A percentile compares a stretch with the other conserved stretches of the same genome.
Evolutionary conservation across 495 filamentous ascomycete species (phyloP).

Genomic region (Clohesyomyces aquaticus): DNA sequence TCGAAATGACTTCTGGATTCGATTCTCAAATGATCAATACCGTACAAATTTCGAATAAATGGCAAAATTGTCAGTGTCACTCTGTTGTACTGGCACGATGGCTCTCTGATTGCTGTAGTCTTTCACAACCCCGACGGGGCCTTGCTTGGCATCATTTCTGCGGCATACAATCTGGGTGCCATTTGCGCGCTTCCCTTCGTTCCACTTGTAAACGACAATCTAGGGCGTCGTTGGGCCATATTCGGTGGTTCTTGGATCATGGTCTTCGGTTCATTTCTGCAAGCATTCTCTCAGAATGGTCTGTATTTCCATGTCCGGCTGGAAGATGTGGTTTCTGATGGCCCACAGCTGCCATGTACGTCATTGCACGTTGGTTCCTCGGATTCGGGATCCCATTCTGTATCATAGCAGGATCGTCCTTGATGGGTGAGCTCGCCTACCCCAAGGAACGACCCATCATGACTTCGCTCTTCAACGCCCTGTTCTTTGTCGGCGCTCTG

Average conservation of each 20-base stretch:
- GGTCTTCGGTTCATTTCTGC: constrained; percentile 61
- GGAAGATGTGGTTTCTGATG: constrained; percentile 13
- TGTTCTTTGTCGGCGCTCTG: constrained; percentile 66
- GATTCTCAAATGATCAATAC: constrained; percentile 74
- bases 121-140: constrained; percentile 50
- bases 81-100: not conserved
- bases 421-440: constrained; percentile 68
- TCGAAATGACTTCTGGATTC: constrained; percentile 74
- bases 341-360: constrained; percentile 60
- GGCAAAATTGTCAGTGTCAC: constrained; percentile 59
- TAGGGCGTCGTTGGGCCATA: constrained; percentile 62
- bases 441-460: constrained; percentile 68
- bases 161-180: constrained; percentile 56
- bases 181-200: constrained; percentile 65
- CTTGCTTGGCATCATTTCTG: constrained; percentile 39
- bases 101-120: constrained; percentile 37
- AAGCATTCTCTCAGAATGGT: constrained; percentile 57
- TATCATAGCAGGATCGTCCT: constrained; percentile 64
- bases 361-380: constrained; percentile 66
- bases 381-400: constrained; percentile 54
- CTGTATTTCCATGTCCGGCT: constrained; percentile 14
- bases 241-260: constrained; percentile 63
- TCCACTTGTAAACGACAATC: constrained; percentile 57
- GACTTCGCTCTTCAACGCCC: constrained; percentile 69
- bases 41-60: constrained; percentile 63